Evolutionary conservation across 2,329 filamentous ascomycete genomes (phyloP).

Genomic region (Sarocladium oryzae): DNA sequence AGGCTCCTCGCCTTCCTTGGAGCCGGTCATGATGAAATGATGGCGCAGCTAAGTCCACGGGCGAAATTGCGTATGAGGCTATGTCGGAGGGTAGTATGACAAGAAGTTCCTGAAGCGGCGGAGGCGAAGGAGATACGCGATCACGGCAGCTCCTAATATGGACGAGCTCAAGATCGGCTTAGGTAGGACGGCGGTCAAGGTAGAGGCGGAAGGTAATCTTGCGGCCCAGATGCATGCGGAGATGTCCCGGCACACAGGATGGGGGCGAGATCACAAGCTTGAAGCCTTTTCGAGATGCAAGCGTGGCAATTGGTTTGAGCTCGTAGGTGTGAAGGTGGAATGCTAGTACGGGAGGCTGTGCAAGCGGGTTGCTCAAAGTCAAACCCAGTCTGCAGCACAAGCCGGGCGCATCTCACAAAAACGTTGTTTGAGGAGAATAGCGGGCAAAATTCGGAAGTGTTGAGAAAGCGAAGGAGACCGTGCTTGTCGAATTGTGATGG

Average conservation of each 20-base stretch:
- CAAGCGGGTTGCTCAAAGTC: constrained; percentile 8
- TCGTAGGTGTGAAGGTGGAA: constrained; percentile 1
- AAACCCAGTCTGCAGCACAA: constrained; percentile 2
- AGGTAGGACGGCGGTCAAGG: neutral
- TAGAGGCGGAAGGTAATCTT: constrained; percentile 1
- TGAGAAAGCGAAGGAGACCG: neutral
- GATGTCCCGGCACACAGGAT: neutral
- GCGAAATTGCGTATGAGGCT: constrained; percentile 1
- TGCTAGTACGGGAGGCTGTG: constrained; percentile 4
- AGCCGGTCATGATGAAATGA: neutral
- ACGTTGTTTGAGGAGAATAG: neutral
- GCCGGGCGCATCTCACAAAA: neutral
- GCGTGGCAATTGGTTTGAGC: neutral
- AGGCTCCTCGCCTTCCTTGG: constrained; percentile 4
- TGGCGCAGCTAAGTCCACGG: constrained; percentile 3
- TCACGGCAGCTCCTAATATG: neutral
- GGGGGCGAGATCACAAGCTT: neutral
- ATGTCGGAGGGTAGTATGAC: neutral
- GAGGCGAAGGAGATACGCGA: constrained; percentile 3
- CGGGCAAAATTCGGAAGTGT: neutral
- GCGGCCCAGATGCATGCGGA: constrained; percentile 1
- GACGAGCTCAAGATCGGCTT: neutral
- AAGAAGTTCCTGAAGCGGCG: neutral
- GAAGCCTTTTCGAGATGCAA: neutral
- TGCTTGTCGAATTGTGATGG: neutral